phyloP scores from a whole-genome alignment of 2,329 filamentous ascomycete species.

The Sphaerulina vaccinii region DNA sequence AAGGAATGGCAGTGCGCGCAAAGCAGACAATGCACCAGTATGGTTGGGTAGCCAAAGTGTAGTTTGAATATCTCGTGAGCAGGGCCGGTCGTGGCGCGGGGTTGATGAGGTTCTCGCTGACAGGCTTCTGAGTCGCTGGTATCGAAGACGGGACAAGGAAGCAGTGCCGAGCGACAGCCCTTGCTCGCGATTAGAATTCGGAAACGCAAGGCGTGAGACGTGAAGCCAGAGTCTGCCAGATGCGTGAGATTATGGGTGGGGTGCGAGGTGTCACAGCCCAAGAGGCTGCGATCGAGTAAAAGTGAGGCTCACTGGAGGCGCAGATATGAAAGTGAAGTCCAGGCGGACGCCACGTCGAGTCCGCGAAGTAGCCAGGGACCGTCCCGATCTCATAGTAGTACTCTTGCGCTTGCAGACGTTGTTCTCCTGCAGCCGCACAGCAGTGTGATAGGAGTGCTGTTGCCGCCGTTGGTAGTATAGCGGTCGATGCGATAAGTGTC shows the following conservation, averaged over 20 bases:
- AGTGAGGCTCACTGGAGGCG: slow-evolving; percentile 23
- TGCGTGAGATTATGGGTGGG: slow-evolving; percentile 23
- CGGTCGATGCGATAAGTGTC: slow-evolving; percentile 6
- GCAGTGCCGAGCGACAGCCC: slow-evolving; percentile 24
- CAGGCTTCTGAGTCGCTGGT: slow-evolving; percentile 21
- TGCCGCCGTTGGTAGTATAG: slow-evolving; percentile 3
- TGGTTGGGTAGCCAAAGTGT: slow-evolving; percentile 26
- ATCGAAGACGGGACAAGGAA: slow-evolving; percentile 24
- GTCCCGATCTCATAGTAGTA: slow-evolving; percentile 3
- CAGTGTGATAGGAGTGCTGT: slow-evolving; percentile 1
- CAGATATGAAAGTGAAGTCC: not conserved
- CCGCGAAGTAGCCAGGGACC: not conserved
- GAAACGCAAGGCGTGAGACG: slow-evolving; percentile 33
- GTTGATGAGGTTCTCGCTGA: slow-evolving; percentile 19
- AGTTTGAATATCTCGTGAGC: slow-evolving; percentile 21
- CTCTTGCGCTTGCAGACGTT: not conserved
- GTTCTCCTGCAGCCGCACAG: slow-evolving; percentile 5
- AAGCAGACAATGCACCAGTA: slow-evolving; percentile 23
- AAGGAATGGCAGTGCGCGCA: slow-evolving; percentile 24
- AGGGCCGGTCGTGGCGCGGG: slow-evolving; percentile 24
- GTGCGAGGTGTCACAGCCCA: slow-evolving; percentile 20
- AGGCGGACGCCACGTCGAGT: slow-evolving; percentile 2
- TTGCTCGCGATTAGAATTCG: slow-evolving; percentile 29
- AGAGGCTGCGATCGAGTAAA: slow-evolving; percentile 16
- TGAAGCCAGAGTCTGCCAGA: slow-evolving; percentile 22